Evolutionary conservation across 2,329 filamentous ascomycete species (phyloP).

Genomic region (Elsinoe perseae): DNA sequence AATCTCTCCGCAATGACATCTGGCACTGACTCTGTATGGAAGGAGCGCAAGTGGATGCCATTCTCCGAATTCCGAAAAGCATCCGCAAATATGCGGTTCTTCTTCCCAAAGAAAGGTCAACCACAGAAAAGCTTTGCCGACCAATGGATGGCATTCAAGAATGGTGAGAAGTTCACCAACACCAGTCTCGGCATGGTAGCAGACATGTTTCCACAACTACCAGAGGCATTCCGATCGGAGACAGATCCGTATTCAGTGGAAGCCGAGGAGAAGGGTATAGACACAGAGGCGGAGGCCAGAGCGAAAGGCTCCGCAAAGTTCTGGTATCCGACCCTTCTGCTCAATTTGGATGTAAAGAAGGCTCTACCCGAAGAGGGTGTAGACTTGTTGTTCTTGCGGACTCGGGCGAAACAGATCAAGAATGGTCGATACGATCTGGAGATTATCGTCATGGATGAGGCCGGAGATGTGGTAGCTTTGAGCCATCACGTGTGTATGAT

Average conservation of each 20-base stretch:
- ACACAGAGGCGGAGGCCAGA: conserved; percentile 22
- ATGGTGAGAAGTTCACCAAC: conserved; percentile 58
- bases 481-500: conserved; percentile 62
- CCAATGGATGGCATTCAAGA: conserved; percentile 59
- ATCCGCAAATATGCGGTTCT: conserved; percentile 44
- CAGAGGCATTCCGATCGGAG: conserved; percentile 42
- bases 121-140: conserved; percentile 42
- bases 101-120: conserved; percentile 44
- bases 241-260: conserved; percentile 30
- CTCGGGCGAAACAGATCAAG: conserved; percentile 57
- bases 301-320: conserved; percentile 35
- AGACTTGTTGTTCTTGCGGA: conserved; percentile 63
- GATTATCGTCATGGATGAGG: conserved; percentile 56
- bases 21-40: conserved; percentile 44
- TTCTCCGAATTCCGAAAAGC: conserved; percentile 44
- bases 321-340: conserved; percentile 69
- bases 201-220: conserved; percentile 61
- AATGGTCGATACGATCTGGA: conserved; percentile 71
- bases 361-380: conserved; percentile 57
- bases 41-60: conserved; percentile 36
- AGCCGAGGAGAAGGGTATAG: conserved; percentile 23
- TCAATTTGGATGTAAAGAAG: conserved; percentile 74
- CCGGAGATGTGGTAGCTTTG: conserved; percentile 58
- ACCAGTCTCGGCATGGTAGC: conserved; percentile 56
- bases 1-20: conserved; percentile 36